phyloP scores from a whole-genome alignment of 2,329 filamentous ascomycete species.

The Remersonia thermophila region DNA sequence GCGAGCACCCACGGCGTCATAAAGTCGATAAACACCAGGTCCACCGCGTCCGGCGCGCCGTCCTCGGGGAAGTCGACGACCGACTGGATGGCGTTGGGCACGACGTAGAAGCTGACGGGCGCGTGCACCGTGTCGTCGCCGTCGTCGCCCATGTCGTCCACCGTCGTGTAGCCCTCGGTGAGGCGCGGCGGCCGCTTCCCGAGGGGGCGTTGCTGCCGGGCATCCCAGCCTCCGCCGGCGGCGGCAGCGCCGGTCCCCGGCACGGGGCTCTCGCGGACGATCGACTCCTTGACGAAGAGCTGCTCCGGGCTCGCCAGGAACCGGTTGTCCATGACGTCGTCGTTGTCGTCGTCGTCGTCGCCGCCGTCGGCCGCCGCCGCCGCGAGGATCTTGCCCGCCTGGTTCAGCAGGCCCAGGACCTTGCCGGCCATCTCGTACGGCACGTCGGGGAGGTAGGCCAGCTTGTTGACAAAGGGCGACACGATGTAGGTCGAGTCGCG shows the following conservation, averaged over 20 bases:
- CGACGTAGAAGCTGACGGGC: conserved; percentile 57
- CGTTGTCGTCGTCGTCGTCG: too few species aligned
- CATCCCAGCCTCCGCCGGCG: not conserved
- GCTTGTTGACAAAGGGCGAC: conserved; percentile 73
- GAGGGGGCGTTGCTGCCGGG: conserved; percentile 23
- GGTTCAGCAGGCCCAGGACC: conserved; percentile 50
- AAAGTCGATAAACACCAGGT: conserved; percentile 86
- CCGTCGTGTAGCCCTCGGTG: conserved; percentile 70
- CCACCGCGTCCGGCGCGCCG: conserved; percentile 55
- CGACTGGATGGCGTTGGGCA: conserved; percentile 76
- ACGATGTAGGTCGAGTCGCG: conserved; percentile 75
- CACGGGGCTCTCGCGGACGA: conserved; percentile 18
- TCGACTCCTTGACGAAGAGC: conserved; percentile 19
- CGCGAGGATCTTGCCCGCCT: conserved; percentile 35
- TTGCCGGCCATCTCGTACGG: conserved; percentile 63
- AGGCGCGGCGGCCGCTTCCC: too few species aligned
- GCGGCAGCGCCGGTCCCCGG: conserved; percentile 3
- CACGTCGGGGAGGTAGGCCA: conserved; percentile 67
- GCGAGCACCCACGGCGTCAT: conserved; percentile 70
- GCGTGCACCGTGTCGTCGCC: conserved; percentile 85
- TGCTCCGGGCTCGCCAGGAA: conserved; percentile 40
- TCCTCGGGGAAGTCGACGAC: conserved; percentile 46
- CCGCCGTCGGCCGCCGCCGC: too few species aligned
- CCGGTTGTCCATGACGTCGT: conserved; percentile 26
- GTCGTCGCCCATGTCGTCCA: conserved; percentile 68